These are phyloP conservation scores for Fusarium sp. DNA, from an alignment of 2,329 filamentous ascomycete species.

Conservation along the genomic window DNA sequence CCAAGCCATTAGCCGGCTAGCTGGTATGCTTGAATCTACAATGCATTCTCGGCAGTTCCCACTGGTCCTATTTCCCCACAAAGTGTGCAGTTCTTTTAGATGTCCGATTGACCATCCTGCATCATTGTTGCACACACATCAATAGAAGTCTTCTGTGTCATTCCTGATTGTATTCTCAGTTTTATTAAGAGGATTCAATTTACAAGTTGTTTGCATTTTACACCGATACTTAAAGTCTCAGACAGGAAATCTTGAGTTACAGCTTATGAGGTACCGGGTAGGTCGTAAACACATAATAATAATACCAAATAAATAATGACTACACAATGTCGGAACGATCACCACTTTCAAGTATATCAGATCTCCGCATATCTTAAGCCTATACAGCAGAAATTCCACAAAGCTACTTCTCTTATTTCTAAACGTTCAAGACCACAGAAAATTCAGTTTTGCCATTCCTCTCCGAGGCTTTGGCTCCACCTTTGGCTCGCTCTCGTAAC, in stretches of 20 bases:
- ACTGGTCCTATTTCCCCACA: too few species aligned
- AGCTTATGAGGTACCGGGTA: neutral
- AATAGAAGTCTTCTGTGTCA: too few species aligned
- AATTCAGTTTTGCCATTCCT: conserved; percentile 1
- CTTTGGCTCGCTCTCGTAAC: neutral
- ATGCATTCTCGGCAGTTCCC: too few species aligned
- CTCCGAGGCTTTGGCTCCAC: neutral
- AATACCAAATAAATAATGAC: neutral
- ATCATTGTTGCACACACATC: too few species aligned
- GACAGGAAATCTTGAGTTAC: too few species aligned
- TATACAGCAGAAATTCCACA: neutral
- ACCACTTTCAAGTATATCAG: fast-evolving
- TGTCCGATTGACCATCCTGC: too few species aligned
- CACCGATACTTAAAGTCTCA: too few species aligned
- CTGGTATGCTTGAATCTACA: too few species aligned
- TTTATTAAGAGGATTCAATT: fast-evolving
- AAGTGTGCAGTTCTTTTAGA: too few species aligned
- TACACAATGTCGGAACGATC: neutral
- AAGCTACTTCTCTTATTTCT: neutral
- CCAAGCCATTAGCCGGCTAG: too few species aligned
- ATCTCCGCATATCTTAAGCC: fast-evolving
- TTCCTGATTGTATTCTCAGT: too few species aligned
- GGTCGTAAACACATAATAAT: neutral
- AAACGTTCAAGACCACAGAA: neutral
- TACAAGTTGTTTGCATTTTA: too few species aligned